These are phyloP conservation scores for Yamadazyma epiphylla DNA, from an alignment of 1,139 yeast genomes.

Conservation along the genomic window DNA sequence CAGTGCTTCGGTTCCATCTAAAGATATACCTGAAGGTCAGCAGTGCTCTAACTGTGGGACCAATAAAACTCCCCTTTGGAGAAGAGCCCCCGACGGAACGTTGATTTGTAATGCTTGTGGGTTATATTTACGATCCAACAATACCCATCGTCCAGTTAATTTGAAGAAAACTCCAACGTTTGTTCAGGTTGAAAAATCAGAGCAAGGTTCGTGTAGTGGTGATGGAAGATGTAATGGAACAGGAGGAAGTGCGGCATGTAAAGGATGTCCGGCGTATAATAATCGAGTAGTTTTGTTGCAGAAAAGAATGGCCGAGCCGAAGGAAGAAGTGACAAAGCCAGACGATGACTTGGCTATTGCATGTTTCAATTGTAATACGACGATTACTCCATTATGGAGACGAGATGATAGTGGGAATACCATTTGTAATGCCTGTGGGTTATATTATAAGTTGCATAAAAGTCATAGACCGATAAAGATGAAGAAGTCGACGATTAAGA, in stretches of 20 bases:
- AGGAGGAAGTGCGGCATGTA: conserved; percentile 77
- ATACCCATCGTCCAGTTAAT: conserved; percentile 54
- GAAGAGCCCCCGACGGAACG: conserved; percentile 64
- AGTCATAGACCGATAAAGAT: conserved; percentile 72
- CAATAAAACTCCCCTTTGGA: conserved; percentile 67
- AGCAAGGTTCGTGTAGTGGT: conserved; percentile 71
- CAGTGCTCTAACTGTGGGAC: conserved; percentile 66
- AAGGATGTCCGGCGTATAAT: conserved; percentile 80
- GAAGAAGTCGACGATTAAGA: conserved; percentile 69
- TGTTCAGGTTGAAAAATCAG: conserved; percentile 37
- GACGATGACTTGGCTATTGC: conserved; percentile 58
- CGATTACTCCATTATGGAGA: conserved; percentile 87
- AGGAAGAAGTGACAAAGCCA: conserved; percentile 1
- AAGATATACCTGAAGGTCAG: conserved; percentile 31
- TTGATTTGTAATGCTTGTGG: conserved; percentile 74
- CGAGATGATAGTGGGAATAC: conserved; percentile 78
- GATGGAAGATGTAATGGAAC: conserved; percentile 86
- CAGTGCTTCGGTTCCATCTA: conserved; percentile 6
- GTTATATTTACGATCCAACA: conserved; percentile 51
- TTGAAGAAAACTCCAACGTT: conserved; percentile 66
- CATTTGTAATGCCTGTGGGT: conserved; percentile 86
- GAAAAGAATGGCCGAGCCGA: neutral
- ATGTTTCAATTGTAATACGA: conserved; percentile 78
- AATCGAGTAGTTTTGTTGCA: conserved; percentile 48
- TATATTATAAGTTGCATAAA: conserved; percentile 75